phyloP scores from a whole-genome alignment of 1,139 yeast genomes.

The Taphrina populina region DNA sequence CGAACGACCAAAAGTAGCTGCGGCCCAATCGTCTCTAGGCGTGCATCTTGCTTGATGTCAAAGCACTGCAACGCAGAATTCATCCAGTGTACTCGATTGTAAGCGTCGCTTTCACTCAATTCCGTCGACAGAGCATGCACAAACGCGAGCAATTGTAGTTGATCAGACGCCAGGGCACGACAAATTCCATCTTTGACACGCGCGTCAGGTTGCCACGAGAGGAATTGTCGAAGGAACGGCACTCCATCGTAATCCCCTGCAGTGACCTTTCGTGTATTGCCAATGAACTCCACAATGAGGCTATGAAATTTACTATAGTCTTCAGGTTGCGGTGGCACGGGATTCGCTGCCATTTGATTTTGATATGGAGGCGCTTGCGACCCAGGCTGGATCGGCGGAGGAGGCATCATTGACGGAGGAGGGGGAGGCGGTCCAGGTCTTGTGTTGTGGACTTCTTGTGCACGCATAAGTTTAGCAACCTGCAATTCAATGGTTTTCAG shows the following conservation, averaged over 20 bases:
- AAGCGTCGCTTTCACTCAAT: constrained; percentile 9
- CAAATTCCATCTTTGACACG: constrained; percentile 13
- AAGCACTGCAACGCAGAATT: constrained; percentile 3
- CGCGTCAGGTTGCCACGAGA: constrained; percentile 19
- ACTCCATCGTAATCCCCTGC: constrained; percentile 15
- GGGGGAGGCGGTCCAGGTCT: not conserved
- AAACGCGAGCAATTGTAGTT: constrained; percentile 14
- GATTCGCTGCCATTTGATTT: not conserved
- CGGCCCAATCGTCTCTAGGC: constrained; percentile 11
- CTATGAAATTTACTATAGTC: constrained; percentile 8
- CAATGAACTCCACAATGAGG: constrained; percentile 14
- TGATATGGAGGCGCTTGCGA: not conserved
- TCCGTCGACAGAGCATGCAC: constrained; percentile 17
- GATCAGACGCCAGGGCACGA: constrained; percentile 2
- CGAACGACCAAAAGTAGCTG: constrained; percentile 4
- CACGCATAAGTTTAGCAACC: not conserved
- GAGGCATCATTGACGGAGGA: not conserved
- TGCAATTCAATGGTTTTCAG: constrained; percentile 2
- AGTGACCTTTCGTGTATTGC: constrained; percentile 8
- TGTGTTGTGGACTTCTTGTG: not conserved
- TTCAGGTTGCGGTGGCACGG: not conserved
- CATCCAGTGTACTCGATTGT: constrained; percentile 21
- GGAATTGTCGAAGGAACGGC: constrained; percentile 16
- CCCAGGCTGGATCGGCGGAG: too few species aligned
- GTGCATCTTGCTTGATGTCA: constrained; percentile 1